Evolutionary conservation across 75 land plant genomes (phyloP), one percentile per base, ranked within the genome.

Genomic region (Sequoia sempervirens): DNA sequence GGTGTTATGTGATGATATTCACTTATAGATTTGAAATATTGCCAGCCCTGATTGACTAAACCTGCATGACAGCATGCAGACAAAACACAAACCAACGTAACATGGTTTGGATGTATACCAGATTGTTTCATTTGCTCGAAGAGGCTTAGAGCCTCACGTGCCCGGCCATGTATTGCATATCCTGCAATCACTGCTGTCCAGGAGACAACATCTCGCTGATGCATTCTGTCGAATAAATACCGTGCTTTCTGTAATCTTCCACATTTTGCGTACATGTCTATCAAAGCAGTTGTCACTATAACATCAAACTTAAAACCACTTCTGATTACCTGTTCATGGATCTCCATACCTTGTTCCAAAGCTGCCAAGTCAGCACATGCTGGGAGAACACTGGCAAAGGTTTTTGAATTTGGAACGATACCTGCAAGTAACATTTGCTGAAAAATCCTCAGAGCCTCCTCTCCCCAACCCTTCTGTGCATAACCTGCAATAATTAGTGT

Each of bases 111-210:
- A 34, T 78, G 76, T 23, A 86, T 76, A 38, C 90, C 89, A 47
- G 54, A 84, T 1, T 30, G 4, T 45, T 78, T 61, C 92, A 93
- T 93, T 74, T 87, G 50, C 34, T 81, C 14, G 68, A 84, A 90
- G 45, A 87, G 53, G 9, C 10, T 13, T n/a, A 91, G 32, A 23
- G 92, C 90, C 78, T 90, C 86, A 32, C 84, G 64, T 61, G 85
- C 87, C 68, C 72, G 37, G 20, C 94, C 94, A 84, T 89, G 87
- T 32, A 89, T 68, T 80, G 92, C 92, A 84, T 89, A 89, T 79
- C 80, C 80, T 13, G 80, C 41, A 17, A 84, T 84, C 23, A 84
- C 80, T n/a, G 85, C 85, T 11, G 58, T 46, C 85, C 85, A 84
- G 30, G 82, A 79, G 7, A 84, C 66, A 41, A 84, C 32, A 36